These are phyloP conservation scores for Hyphopichia homilentoma DNA, from an alignment of 805 yeast species.

Conservation along the genomic window DNA sequence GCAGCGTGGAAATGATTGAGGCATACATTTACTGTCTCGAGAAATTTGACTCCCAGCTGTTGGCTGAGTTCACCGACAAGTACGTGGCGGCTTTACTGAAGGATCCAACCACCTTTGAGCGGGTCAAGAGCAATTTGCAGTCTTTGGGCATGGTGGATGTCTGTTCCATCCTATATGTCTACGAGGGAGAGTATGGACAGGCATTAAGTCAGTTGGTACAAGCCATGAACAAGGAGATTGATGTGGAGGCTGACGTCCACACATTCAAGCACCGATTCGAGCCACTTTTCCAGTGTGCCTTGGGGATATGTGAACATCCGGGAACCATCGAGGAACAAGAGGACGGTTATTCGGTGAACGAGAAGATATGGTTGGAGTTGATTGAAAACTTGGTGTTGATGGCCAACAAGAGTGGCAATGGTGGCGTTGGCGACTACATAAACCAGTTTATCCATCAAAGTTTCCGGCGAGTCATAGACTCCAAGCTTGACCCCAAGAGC, in stretches of 20 bases:
- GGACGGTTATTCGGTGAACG: constrained; percentile 15
- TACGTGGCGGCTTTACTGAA: constrained; percentile 7
- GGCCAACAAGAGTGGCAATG: constrained; percentile 11
- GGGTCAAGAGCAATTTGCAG: constrained; percentile 14
- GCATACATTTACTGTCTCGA: no score
- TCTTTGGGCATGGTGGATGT: constrained; percentile 22
- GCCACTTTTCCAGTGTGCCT: constrained; percentile 30
- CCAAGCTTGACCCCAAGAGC: constrained; percentile 16
- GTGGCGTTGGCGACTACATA: constrained; percentile 9
- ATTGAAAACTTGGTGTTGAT: constrained; percentile 20
- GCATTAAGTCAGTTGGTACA: constrained; percentile 25
- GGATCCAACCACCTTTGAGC: constrained; percentile 3
- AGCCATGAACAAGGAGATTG: constrained; percentile 15
- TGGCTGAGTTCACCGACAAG: constrained; percentile 12
- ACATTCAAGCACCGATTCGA: constrained; percentile 20
- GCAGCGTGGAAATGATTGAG: constrained; percentile 1
- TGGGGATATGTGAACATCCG: constrained; percentile 23
- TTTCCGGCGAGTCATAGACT: constrained; percentile 30
- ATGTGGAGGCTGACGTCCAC: constrained; percentile 9
- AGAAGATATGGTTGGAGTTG: constrained; percentile 26
- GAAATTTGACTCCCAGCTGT: no score
- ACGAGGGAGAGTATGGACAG: constrained; percentile 16
- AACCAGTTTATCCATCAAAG: constrained; percentile 29
- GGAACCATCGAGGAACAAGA: constrained; percentile 7
- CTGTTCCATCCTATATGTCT: constrained; percentile 26